These are phyloP conservation scores for Cladosporium cucumerinum DNA, from an alignment of 2,329 filamentous ascomycete species.

Conservation along the genomic window DNA sequence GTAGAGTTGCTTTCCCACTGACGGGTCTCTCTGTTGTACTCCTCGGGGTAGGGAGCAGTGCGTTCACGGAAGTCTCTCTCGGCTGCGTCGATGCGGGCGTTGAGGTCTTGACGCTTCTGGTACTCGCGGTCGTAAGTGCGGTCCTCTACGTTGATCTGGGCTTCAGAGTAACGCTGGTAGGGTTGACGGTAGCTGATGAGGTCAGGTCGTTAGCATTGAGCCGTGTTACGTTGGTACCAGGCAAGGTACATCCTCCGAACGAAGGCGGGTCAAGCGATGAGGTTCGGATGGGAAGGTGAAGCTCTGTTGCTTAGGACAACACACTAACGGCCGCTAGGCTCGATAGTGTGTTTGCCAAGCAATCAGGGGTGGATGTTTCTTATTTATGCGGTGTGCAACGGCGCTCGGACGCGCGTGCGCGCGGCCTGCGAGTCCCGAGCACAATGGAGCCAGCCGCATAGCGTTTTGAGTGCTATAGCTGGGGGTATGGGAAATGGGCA, in stretches of 20 bases:
- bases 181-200: conserved; percentile 53
- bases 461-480: conserved; percentile 15
- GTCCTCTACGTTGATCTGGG: conserved; percentile 64
- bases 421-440: conserved; percentile 1
- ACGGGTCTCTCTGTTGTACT: conserved; percentile 37
- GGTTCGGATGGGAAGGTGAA: conserved; percentile 20
- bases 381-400: conserved; percentile 13
- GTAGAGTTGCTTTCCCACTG: conserved; percentile 40
- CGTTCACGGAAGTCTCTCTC: conserved; percentile 48
- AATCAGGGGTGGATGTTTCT: conserved; percentile 25
- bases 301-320: conserved; percentile 33
- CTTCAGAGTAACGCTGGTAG: conserved; percentile 58
- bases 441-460: conserved; percentile 13
- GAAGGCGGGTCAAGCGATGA: conserved; percentile 23
- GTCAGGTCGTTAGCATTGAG: conserved; percentile 25
- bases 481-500: conserved; percentile 13
- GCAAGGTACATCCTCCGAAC: conserved; percentile 16
- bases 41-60: conserved; percentile 37
- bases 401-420: conserved; percentile 18
- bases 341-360: conserved; percentile 33
- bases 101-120: conserved; percentile 41
- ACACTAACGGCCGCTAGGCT: conserved; percentile 29
- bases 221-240: conserved; percentile 17
- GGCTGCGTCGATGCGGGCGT: conserved; percentile 55
- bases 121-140: conserved; percentile 45